Evolutionary conservation across 495 filamentous ascomycete species (phyloP).

Genomic region (Penicillium riverlandense): DNA sequence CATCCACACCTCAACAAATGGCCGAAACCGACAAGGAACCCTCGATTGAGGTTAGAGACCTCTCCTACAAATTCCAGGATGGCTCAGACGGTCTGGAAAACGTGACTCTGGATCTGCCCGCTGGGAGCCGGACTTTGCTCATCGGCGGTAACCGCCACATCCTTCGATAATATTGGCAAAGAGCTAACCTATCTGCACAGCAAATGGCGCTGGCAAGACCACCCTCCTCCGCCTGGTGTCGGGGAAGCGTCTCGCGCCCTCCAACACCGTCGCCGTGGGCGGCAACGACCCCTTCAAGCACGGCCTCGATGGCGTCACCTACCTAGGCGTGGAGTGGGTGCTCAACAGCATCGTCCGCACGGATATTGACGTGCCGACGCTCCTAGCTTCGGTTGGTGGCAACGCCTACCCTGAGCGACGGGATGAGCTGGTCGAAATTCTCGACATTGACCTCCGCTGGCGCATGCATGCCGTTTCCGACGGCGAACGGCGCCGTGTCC

Average conservation of each 20-base stretch:
- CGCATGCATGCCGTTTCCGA: constrained; percentile 92
- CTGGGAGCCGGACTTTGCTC: constrained; percentile 79
- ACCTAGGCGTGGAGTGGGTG: constrained; percentile 96
- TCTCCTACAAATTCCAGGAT: constrained; percentile 88
- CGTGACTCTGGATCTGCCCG: constrained; percentile 67
- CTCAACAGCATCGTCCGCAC: constrained; percentile 94
- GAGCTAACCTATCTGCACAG: constrained; percentile 26
- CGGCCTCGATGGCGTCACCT: constrained; percentile 85
- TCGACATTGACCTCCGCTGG: constrained; percentile 90
- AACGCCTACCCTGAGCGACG: constrained; percentile 71
- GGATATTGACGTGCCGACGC: constrained; percentile 83
- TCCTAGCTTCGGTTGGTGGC: constrained; percentile 80
- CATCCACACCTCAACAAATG: constrained; percentile 6
- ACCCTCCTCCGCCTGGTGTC: constrained; percentile 84
- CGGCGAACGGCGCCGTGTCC: constrained; percentile 84
- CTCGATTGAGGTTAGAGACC: constrained; percentile 60
- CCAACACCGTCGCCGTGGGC: constrained; percentile 60
- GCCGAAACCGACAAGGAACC: constrained; percentile 13
- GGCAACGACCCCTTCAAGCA: constrained; percentile 88
- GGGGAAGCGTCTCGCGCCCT: constrained; percentile 88
- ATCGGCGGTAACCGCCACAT: constrained; percentile 62
- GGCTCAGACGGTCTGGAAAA: constrained; percentile 62
- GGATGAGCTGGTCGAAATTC: constrained; percentile 77
- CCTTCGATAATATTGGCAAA: background rate
- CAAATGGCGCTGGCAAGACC: constrained; percentile 96